A percentile compares a stretch with the other conserved stretches of the same genome.
Conservation (phyloP, 140 eudicot genomes). For the Ambrosia hybrid region DNA sequence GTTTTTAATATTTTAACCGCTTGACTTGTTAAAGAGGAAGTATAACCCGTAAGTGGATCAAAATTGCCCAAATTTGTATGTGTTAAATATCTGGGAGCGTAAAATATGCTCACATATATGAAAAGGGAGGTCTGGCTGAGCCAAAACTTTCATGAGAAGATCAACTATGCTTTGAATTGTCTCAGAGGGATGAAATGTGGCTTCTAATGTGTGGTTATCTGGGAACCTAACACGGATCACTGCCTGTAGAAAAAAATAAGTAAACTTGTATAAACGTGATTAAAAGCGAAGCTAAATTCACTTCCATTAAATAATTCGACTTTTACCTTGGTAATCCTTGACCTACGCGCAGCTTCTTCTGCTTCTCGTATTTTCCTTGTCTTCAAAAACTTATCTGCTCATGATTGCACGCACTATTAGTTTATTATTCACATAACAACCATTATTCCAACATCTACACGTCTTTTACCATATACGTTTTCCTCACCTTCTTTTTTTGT, state of each 20-base stretch:
- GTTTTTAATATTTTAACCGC: not conserved
- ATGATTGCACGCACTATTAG: conserved; percentile 8
- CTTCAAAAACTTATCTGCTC: conserved; percentile 70
- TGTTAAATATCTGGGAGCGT: not conserved
- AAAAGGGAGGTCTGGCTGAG: conserved; percentile 63
- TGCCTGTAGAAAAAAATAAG: conserved; percentile 47
- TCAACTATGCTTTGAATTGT: conserved; percentile 63
- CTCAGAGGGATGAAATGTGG: conserved; percentile 76
- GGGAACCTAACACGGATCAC: conserved; percentile 82
- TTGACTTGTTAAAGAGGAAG: not conserved
- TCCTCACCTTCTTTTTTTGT: conserved; percentile 69
- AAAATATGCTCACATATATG: conserved; percentile 54
- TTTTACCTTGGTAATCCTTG: conserved; percentile 70
- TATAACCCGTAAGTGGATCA: not conserved
- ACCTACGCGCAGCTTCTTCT: conserved; percentile 80
- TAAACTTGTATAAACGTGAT: not conserved
- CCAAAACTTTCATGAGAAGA: conserved; percentile 57
- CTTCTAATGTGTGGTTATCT: conserved; percentile 72
- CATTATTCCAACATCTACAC: conserved; percentile 4
- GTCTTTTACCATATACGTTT: not conserved
- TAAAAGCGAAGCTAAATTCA: not conserved
- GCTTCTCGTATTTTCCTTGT: conserved; percentile 77
- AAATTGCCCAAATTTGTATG: not conserved
- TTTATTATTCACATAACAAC: not conserved
- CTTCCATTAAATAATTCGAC: not conserved